phyloP scores from a whole-genome alignment of 2,329 filamentous ascomycete genomes.

The Fusarium sp. region DNA sequence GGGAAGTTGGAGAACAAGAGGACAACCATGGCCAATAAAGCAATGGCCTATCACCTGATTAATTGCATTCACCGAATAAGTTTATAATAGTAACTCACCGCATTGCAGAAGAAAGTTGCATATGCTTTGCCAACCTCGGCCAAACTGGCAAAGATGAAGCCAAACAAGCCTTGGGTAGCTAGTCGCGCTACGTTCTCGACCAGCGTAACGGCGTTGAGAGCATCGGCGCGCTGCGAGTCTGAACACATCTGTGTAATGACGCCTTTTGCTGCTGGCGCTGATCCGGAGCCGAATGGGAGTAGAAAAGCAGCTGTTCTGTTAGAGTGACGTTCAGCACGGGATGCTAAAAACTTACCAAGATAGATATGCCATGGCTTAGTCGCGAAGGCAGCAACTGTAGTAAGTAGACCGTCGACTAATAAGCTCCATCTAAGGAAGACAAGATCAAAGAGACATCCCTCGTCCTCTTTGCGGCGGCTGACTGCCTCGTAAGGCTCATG shows the following conservation, averaged over 20 bases:
- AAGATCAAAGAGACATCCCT: conserved; percentile 69
- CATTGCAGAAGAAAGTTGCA: conserved; percentile 73
- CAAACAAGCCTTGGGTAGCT: conserved; percentile 71
- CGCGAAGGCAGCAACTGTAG: conserved; percentile 68
- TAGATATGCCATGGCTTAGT: conserved; percentile 74
- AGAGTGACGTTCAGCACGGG: fast-evolving
- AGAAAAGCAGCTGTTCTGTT: conserved; percentile 61
- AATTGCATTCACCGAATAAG: neutral
- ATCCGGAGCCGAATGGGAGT: conserved; percentile 73
- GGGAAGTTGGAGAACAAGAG: conserved; percentile 55
- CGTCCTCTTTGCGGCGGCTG: conserved; percentile 47
- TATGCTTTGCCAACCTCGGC: conserved; percentile 66
- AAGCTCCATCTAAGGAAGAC: conserved; percentile 72
- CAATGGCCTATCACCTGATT: conserved; percentile 53
- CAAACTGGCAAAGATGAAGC: conserved; percentile 70
- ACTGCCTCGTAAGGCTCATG: conserved; percentile 53
- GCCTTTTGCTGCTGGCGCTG: conserved; percentile 74
- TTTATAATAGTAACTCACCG: conserved; percentile 50
- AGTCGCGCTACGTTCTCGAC: conserved; percentile 74
- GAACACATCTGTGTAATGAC: conserved; percentile 77
- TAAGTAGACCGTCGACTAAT: conserved; percentile 70
- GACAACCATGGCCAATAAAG: conserved; percentile 54
- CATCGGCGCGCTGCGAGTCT: conserved; percentile 67
- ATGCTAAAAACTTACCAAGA: conserved; percentile 50
- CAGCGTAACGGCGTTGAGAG: conserved; percentile 72